Percentiles rank a stretch among this genome's conserved stretches.
These are phyloP conservation scores for Desmodesmus armatus DNA, from an alignment of 139 green algal species.

Conservation along the genomic window DNA sequence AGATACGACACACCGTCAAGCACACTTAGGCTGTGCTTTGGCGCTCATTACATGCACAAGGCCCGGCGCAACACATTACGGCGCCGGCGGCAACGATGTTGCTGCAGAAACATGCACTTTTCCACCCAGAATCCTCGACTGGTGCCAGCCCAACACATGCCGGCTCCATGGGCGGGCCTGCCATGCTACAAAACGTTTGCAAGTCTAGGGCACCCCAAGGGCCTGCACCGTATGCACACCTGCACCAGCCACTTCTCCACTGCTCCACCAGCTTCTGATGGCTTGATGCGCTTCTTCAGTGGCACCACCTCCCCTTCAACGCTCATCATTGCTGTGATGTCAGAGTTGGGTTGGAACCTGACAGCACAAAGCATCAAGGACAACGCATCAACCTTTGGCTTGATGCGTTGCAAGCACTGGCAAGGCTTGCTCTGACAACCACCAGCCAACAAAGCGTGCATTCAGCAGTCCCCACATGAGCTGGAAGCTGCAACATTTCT, in stretches of 20 bases:
- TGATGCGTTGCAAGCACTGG: not conserved
- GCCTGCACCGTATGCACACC: slow-evolving; percentile 36
- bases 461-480: not conserved
- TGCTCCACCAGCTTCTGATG: slow-evolving; percentile 68
- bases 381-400: not conserved
- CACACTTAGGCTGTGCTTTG: too few relatives aligned
- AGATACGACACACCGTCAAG: too few relatives aligned
- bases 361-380: too few relatives aligned
- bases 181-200: too few relatives aligned
- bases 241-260: slow-evolving; percentile 85
- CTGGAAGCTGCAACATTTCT: not conserved
- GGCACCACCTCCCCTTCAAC: slow-evolving; percentile 77
- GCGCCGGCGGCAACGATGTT: not conserved
- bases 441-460: not conserved
- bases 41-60: too few relatives aligned
- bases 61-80: too few relatives aligned
- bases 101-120: not conserved
- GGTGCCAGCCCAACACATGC: too few relatives aligned
- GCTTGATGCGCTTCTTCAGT: slow-evolving; percentile 76
- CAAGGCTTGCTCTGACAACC: not conserved
- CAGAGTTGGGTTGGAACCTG: slow-evolving; percentile 72
- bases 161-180: too few relatives aligned
- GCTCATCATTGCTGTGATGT: slow-evolving; percentile 78
- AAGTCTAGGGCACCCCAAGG: too few relatives aligned
- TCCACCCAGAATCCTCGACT: too few relatives aligned